Percentiles rank a stretch among this genome's conserved stretches.
These are phyloP conservation scores for Lachancea meyersii DNA, from an alignment of 805 yeast species.

Conservation along the genomic window DNA sequence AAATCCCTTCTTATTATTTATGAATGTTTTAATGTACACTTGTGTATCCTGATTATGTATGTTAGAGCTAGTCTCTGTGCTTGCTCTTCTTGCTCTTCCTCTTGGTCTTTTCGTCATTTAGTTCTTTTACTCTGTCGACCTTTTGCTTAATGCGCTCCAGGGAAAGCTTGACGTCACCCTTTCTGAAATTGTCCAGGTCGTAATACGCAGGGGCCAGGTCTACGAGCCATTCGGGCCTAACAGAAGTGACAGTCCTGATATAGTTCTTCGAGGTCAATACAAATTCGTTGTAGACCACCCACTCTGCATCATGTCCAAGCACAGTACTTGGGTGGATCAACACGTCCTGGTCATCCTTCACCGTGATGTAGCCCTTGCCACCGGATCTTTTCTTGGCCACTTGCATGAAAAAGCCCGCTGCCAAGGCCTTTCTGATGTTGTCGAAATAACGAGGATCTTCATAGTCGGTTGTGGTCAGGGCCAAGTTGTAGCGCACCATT, in stretches of 20 bases:
- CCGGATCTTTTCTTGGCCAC: conserved; percentile 89
- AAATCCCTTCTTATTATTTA: background rate
- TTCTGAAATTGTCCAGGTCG: conserved; percentile 55
- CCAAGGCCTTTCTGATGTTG: conserved; percentile 77
- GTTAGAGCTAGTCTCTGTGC: conserved; percentile 13
- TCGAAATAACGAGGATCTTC: conserved; percentile 64
- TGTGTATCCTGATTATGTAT: background rate
- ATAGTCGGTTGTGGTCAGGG: conserved; percentile 59
- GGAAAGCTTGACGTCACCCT: conserved; percentile 66
- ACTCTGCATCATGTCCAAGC: conserved; percentile 79
- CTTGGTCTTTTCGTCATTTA: conserved; percentile 19
- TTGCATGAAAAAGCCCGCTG: conserved; percentile 97
- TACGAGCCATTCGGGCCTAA: conserved; percentile 88
- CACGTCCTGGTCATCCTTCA: conserved; percentile 95
- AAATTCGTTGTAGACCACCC: conserved; percentile 93
- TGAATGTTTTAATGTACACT: conserved; percentile 1
- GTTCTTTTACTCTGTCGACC: conserved; percentile 39
- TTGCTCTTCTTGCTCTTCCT: conserved; percentile 21
- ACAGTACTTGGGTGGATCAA: conserved; percentile 91
- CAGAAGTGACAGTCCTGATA: conserved; percentile 85
- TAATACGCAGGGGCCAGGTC: conserved; percentile 68
- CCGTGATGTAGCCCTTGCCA: conserved; percentile 77
- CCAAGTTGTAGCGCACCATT: conserved; percentile 77
- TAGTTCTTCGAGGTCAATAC: conserved; percentile 90
- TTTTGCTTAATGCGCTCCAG: conserved; percentile 55